Percentiles rank a stretch among this genome's conserved stretches.
Conservation (phyloP, 2,329 filamentous ascomycete species). For the Phyllosticta citrichinensis region DNA sequence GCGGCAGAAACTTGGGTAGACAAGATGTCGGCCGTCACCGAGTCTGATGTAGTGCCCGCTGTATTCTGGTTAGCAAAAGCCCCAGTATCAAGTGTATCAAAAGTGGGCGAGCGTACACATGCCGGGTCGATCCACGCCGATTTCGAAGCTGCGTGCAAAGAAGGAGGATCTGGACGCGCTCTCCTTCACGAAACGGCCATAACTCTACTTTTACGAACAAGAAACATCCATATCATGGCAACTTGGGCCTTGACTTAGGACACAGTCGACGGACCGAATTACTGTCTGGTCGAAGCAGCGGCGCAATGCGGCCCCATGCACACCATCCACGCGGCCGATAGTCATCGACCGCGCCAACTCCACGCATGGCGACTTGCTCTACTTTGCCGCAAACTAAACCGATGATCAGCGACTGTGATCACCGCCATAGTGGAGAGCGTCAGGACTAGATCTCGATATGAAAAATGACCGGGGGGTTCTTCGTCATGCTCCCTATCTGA, state of each 20-base stretch:
- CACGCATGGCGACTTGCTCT: not conserved
- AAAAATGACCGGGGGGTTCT: not conserved
- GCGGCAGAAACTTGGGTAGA: not conserved
- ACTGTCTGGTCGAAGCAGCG: not conserved
- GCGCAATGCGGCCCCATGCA: not conserved
- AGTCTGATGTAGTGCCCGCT: constrained; percentile 1
- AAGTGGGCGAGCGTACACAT: constrained; percentile 2
- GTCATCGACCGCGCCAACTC: not conserved
- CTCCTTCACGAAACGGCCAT: not conserved
- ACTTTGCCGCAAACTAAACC: not conserved
- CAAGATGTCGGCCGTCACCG: not conserved
- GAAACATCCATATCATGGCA: not conserved
- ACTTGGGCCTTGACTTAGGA: not conserved
- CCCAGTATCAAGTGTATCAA: not conserved
- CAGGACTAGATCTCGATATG: not conserved
- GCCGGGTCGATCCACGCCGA: not conserved
- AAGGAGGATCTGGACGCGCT: not conserved
- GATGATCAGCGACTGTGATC: not conserved
- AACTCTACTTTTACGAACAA: not conserved
- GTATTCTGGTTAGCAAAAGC: not conserved
- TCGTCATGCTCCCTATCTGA: not conserved
- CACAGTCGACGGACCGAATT: not conserved
- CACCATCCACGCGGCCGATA: not conserved
- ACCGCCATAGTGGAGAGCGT: not conserved
- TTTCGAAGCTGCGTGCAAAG: not conserved